Base-by-base conservation (phyloP, 345 rosid species). In the Bretschneidera sinensis region DNA sequence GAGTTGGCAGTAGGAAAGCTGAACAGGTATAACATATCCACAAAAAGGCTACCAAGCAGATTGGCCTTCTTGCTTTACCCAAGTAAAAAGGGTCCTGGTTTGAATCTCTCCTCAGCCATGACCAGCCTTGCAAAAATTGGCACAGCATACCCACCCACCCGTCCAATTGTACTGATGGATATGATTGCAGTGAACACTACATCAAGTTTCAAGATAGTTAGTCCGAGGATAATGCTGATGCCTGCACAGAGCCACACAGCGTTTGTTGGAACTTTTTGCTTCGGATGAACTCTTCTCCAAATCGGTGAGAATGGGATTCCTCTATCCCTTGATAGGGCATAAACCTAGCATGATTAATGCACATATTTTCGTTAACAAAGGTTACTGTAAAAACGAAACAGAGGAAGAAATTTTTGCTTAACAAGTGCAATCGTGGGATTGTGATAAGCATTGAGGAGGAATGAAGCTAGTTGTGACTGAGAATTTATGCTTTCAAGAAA, bases 201-300 rank as follows among this genome's bases (percentile, higher is more conserved):
- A 24, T 82, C 60, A 20, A 80, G 75, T 61, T 73, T 78, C 53
- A 82, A 57, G 53, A 85, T 82, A 21, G 87, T 83, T 17, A 85
- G 78, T 19, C 87, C 87, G 17, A 82, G 79, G 13, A 82, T 66
- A 66, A 78, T 75, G 63, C 84, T 76, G 48, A 82, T 76, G 23
- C 80, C 86, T 17, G 82, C 81, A 62, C 82, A 79, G 17, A 84
- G 74, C 84, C 85, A 82, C 54, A 82, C 85, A n/a, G 85, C 87
- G 53, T 80, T 80, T n/a, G 82, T 61, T 4, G 85, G 85, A 56
- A 80, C 84, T 60, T 80, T 85, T 72, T 69, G 78, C 67, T 78
- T 73, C 0, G 85, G 87, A 65, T 85, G 87, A 21, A 85, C 43
- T 66, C 73, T 54, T 63, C 79, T 64, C 91, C 87, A 85, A 25